Base-by-base conservation (phyloP, 768 basidiomycete genomes). In the Kwoniella shandongensis region DNA sequence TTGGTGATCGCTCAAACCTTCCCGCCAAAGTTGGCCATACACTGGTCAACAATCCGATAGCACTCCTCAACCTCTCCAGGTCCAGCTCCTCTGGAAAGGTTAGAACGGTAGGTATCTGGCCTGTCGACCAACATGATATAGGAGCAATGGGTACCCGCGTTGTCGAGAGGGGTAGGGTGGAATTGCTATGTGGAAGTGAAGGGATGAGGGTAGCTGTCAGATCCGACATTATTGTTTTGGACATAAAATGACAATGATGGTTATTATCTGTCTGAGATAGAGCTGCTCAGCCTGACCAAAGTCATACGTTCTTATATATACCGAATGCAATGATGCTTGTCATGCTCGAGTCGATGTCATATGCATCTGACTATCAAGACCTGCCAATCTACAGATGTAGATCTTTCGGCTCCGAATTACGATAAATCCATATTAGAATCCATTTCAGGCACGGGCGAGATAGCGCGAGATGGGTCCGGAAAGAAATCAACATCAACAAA, bases 1-100 rank as follows among this genome's bases (percentile, higher is more conserved):
- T 17, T 12, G 42, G 25, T 12, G 17, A 8, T 15, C 32, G 23
- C 4, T 22, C 25, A 32, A 17, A 44, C 36, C 27, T 27, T 23
- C 51, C 51, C 12, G 35, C 36, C 12, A 52, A 23, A 23, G 18
- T 52, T 10, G 51, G 51, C 36, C 40, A 54, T 30, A 54, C 5
- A 13, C 52, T 41, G 29, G 25, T 22, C 11, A 54, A n/a, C 17
- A 27, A 12, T 29, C 17, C 13, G 6, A 54, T 27, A 29, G 41
- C 41, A 11, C 38, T 44, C 18, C 29, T 44, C 4, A 54, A 26
- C 44, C 27, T 44, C 5, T 44, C 27, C 23, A 54, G 6, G 25
- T 54, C 42, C 4, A 54, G 29, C 18, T 27, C 4, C 10, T 11
- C 13, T 3, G 52, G 52, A 39, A 54, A 45, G 12, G 36, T 18